Percentiles rank a stretch among this genome's conserved stretches.
phyloP scores from a whole-genome alignment of 345 rosid species.

The Leavenworthia alabamica region DNA sequence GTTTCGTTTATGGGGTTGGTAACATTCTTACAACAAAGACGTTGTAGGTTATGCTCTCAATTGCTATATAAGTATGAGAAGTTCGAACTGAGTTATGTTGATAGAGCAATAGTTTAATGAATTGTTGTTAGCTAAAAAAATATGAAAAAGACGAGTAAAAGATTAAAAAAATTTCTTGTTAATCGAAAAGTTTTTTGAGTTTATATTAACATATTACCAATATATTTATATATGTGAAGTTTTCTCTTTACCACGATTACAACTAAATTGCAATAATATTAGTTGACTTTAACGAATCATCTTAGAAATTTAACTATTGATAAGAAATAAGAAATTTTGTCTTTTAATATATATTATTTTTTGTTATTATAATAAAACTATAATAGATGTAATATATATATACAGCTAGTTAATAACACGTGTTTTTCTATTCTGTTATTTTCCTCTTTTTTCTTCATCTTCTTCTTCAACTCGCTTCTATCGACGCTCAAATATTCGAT shows the following conservation, averaged over 20 bases:
- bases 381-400: too few relatives aligned
- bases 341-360: too few relatives aligned
- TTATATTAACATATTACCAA: neutral
- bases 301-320: neutral
- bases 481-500: neutral
- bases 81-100: neutral
- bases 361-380: too few relatives aligned
- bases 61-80: neutral
- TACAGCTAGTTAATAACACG: too few relatives aligned
- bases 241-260: neutral
- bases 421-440: too few relatives aligned
- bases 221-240: neutral
- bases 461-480: conserved; percentile 14
- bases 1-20: neutral
- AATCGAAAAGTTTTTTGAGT: neutral
- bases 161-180: too few relatives aligned
- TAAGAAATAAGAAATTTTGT: too few relatives aligned
- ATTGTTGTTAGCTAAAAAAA: neutral
- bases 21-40: neutral
- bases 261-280: neutral
- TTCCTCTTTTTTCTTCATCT: neutral
- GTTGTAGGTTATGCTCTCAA: neutral
- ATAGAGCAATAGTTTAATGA: neutral
- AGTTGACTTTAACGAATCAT: neutral
- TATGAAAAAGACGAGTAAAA: too few relatives aligned